A percentile compares a stretch with the other conserved stretches of the same genome.
Conservation (phyloP, 257 asterid species). For the Cruciata laevipes region DNA sequence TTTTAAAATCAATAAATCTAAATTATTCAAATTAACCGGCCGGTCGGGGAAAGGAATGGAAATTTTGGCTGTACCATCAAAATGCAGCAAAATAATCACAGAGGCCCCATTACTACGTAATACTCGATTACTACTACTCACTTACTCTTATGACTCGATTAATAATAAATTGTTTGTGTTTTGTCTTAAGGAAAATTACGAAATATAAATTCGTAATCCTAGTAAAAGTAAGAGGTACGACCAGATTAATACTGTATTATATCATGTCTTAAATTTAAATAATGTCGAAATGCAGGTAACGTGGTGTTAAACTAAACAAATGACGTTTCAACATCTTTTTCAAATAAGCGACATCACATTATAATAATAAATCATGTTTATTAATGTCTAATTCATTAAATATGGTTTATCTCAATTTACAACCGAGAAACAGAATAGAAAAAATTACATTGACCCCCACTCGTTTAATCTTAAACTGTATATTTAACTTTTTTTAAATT, state of each 20-base stretch:
- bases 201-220: background rate
- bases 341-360: too few relatives aligned
- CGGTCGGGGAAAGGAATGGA: background rate
- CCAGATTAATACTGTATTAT: background rate
- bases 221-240: background rate
- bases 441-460: too few relatives aligned
- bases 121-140: background rate
- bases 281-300: background rate
- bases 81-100: background rate
- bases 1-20: background rate
- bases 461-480: too few relatives aligned
- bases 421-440: too few relatives aligned
- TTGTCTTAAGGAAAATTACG: background rate
- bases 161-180: background rate
- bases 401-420: too few relatives aligned
- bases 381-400: too few relatives aligned
- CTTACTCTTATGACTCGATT: background rate
- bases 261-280: background rate
- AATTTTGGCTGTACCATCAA: slow-evolving; percentile 7
- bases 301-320: background rate
- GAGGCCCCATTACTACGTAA: background rate
- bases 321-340: background rate
- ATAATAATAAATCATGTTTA: too few relatives aligned
- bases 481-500: too few relatives aligned
- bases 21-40: background rate